phyloP scores from a whole-genome alignment of 306 rosid species.

The Urtica urens region DNA sequence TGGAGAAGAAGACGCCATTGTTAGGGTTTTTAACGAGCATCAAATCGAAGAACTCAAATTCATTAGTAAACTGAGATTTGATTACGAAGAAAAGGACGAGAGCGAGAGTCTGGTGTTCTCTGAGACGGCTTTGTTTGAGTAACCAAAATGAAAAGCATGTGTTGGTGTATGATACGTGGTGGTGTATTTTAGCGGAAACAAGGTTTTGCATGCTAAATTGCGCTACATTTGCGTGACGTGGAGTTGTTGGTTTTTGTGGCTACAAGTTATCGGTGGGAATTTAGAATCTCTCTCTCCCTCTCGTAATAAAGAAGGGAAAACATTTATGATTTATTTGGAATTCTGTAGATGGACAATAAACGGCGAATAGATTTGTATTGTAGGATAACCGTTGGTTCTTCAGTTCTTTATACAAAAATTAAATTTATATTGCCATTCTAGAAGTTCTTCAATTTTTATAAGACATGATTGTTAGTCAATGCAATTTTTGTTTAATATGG shows the following conservation, averaged over 20 bases:
- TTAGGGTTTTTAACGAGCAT: slow-evolving; percentile 4
- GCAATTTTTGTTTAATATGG: too few species aligned
- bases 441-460: too few species aligned
- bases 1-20: slow-evolving; percentile 59
- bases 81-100: too few species aligned
- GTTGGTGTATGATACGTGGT: not conserved
- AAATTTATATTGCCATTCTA: too few species aligned
- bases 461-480: too few species aligned
- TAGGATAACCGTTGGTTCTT: too few species aligned
- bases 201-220: slow-evolving; percentile 18
- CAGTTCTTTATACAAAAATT: too few species aligned
- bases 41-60: slow-evolving; percentile 9
- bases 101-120: slow-evolving; percentile 7
- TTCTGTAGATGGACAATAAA: too few species aligned
- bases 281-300: not conserved
- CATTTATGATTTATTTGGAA: too few species aligned
- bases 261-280: slow-evolving; percentile 21
- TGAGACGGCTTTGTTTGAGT: slow-evolving; percentile 13
- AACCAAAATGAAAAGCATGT: slow-evolving; percentile 14
- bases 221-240: slow-evolving; percentile 17
- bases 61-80: not conserved
- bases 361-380: too few species aligned
- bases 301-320: too few species aligned
- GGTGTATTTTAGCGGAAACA: slow-evolving; percentile 26
- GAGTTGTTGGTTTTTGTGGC: slow-evolving; percentile 37